These are phyloP conservation scores for Saitozyma sp. DNA, from an alignment of 768 basidiomycete species.

Conservation along the genomic window DNA sequence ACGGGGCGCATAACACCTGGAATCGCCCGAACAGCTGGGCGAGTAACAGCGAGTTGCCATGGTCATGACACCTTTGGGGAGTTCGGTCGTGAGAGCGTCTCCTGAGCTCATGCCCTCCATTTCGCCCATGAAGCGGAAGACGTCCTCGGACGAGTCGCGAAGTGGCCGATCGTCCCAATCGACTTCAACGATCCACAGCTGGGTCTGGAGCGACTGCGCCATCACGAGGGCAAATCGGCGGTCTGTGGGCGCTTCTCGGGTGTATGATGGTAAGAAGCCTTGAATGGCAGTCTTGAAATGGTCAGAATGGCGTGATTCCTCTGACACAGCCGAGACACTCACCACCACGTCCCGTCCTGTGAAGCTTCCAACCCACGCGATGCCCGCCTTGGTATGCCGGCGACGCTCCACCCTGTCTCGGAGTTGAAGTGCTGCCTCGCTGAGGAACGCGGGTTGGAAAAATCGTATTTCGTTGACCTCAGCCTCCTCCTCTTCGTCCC, in stretches of 20 bases:
- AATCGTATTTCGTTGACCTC: slow-evolving; percentile 74
- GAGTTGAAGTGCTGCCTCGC: slow-evolving; percentile 83
- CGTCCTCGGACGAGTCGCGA: slow-evolving; percentile 86
- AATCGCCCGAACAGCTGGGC: slow-evolving; percentile 76
- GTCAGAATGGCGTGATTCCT: background rate
- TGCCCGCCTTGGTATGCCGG: slow-evolving; percentile 86
- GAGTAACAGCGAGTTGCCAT: slow-evolving; percentile 88
- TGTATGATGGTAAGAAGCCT: slow-evolving; percentile 77
- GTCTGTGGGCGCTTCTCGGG: slow-evolving; percentile 73
- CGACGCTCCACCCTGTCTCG: slow-evolving; percentile 85
- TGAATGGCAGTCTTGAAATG: slow-evolving; percentile 72
- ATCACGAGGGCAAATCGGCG: slow-evolving; percentile 81
- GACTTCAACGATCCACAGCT: slow-evolving; percentile 94
- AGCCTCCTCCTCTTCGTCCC: slow-evolving; percentile 40
- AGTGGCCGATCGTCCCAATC: slow-evolving; percentile 85
- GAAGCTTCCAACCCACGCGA: slow-evolving; percentile 84
- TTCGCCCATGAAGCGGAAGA: slow-evolving; percentile 89
- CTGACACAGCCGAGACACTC: slow-evolving; percentile 50
- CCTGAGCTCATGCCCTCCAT: slow-evolving; percentile 47
- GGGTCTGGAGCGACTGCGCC: slow-evolving; percentile 84
- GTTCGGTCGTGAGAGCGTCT: slow-evolving; percentile 33
- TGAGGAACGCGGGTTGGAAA: slow-evolving; percentile 82
- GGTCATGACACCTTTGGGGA: slow-evolving; percentile 73
- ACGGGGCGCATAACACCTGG: slow-evolving; percentile 75
- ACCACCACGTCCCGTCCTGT: slow-evolving; percentile 94